Conservation (phyloP, 306 rosid species). For the Malus orientalis region DNA sequence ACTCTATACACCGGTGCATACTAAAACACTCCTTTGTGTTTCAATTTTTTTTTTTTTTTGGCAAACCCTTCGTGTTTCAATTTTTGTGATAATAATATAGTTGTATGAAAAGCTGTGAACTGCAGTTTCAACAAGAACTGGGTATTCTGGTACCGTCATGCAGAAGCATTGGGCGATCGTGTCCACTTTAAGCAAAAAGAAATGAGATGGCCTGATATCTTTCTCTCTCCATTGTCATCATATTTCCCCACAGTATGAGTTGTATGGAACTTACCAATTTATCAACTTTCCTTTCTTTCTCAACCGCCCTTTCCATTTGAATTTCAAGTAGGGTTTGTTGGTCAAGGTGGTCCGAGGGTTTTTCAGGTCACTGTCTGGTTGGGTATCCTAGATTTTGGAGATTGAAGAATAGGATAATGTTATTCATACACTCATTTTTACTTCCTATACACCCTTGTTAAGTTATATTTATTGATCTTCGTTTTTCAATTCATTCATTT, state of each 20-base stretch:
- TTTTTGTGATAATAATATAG: not conserved
- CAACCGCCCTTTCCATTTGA: constrained; percentile 12
- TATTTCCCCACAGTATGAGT: constrained; percentile 1
- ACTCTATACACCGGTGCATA: too few species aligned
- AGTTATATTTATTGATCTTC: too few species aligned
- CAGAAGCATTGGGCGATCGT: not conserved
- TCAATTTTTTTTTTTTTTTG: not conserved
- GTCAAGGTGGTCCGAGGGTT: not conserved
- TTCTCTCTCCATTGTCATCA: not conserved
- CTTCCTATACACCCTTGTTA: too few species aligned
- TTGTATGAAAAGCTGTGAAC: not conserved
- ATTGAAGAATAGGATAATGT: not conserved
- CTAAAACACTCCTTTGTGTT: not conserved
- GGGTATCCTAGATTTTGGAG: not conserved
- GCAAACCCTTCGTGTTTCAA: not conserved
- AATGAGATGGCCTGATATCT: not conserved
- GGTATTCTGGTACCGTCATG: not conserved
- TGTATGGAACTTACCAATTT: not conserved
- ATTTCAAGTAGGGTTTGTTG: not conserved
- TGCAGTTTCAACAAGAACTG: not conserved
- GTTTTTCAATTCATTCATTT: too few species aligned
- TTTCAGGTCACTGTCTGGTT: not conserved
- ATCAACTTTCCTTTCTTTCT: not conserved
- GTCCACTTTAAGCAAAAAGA: not conserved
- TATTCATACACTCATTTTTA: too few species aligned